A percentile compares a stretch with the other conserved stretches of the same genome.
Evolutionary conservation across 2,329 filamentous ascomycete species (phyloP).

Genomic region (Paramyrothecium roridum): DNA sequence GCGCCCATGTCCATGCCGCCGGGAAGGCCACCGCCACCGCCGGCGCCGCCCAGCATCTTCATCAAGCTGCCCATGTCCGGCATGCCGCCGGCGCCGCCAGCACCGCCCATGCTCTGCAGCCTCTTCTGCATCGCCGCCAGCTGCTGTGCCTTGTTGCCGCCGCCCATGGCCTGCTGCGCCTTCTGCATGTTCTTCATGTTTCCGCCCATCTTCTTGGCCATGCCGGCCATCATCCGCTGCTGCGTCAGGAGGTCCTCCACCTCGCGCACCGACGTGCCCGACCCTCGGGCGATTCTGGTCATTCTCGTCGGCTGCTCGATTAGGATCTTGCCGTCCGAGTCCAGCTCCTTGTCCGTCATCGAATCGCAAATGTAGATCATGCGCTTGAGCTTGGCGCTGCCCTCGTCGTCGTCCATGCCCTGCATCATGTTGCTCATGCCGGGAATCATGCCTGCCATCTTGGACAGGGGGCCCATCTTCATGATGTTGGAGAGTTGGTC

Average conservation of each 20-base stretch:
- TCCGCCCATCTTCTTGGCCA: conserved; percentile 98
- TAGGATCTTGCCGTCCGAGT: conserved; percentile 92
- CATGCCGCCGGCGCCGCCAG: conserved; percentile 64
- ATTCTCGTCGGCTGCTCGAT: conserved; percentile 89
- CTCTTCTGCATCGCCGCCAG: conserved; percentile 97
- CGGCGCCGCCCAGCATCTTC: conserved; percentile 74
- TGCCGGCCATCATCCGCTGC: conserved; percentile 97
- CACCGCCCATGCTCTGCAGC: conserved; percentile 86
- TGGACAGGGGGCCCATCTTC: conserved; percentile 98
- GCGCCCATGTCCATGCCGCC: conserved; percentile 74
- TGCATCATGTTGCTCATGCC: conserved; percentile 92
- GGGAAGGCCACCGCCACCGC: conserved; percentile 59
- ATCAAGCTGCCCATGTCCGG: conserved; percentile 83
- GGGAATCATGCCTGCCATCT: conserved; percentile 98
- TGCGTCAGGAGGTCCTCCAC: conserved; percentile 97
- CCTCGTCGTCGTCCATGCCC: conserved; percentile 95
- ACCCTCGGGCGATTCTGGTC: conserved; percentile 86
- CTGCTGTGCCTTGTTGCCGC: conserved; percentile 88
- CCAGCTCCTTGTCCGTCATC: conserved; percentile 95
- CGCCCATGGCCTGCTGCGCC: conserved; percentile 86
- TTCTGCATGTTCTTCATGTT: conserved; percentile 98
- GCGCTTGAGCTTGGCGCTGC: conserved; percentile 85
- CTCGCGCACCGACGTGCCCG: conserved; percentile 85
- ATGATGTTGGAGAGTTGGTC: conserved; percentile 98
- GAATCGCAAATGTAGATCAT: conserved; percentile 99